Evolutionary conservation across 2,329 filamentous ascomycete species (phyloP).

Genomic region (Colletotrichum spinosum): DNA sequence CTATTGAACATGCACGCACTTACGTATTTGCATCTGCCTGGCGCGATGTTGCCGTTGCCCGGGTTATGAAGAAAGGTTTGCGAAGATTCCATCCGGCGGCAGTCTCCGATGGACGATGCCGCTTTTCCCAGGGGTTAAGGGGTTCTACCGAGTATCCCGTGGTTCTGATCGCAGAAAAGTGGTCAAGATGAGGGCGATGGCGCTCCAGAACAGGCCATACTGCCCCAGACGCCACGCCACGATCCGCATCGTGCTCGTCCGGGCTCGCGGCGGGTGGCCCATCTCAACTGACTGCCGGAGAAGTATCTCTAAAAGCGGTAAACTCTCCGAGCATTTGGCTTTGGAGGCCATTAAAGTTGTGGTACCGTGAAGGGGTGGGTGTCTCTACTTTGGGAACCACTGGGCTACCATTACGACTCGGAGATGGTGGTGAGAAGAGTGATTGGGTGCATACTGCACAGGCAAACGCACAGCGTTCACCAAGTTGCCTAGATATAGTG

Average conservation of each 20-base stretch:
- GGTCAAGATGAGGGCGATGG: background rate
- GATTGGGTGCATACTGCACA: background rate
- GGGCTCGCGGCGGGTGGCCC: constrained; percentile 17
- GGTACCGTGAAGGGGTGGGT: constrained; percentile 12
- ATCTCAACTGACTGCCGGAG: constrained; percentile 29
- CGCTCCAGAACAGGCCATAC: constrained; percentile 32
- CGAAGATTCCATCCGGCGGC: background rate
- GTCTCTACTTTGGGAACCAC: constrained; percentile 17
- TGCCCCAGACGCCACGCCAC: constrained; percentile 24
- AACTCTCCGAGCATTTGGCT: constrained; percentile 16
- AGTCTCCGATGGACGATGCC: constrained; percentile 7
- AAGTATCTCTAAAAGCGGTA: constrained; percentile 28
- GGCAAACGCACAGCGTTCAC: too few relatives aligned
- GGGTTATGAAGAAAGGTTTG: too few relatives aligned
- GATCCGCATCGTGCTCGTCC: constrained; percentile 16
- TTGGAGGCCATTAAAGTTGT: constrained; percentile 2
- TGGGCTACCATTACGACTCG: constrained; percentile 2
- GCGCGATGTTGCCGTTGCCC: constrained; percentile 1
- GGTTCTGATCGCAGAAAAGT: background rate
- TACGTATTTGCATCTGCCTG: constrained; percentile 6
- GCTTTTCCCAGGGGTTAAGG: background rate
- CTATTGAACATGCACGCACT: constrained; percentile 2
- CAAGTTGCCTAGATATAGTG: too few relatives aligned
- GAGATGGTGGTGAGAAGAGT: constrained; percentile 11
- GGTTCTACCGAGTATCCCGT: background rate